These are phyloP conservation scores for Avicennia marina DNA, from an alignment of 257 asterid species.

Conservation along the genomic window DNA sequence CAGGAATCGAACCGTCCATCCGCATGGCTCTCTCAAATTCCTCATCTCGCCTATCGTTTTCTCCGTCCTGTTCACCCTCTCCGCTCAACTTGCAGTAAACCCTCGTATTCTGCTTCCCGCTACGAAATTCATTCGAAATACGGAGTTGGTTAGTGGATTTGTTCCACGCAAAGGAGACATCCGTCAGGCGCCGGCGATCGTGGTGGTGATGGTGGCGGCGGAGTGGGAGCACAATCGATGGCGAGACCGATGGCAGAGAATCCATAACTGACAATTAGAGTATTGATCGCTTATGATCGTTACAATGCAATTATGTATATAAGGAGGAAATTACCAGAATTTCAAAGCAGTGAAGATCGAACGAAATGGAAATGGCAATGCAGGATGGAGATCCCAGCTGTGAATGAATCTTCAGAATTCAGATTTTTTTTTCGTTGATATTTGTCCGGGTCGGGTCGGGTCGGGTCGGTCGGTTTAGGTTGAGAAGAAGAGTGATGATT, in stretches of 20 bases:
- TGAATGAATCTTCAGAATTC: no score
- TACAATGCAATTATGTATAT: no score
- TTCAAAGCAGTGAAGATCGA: no score
- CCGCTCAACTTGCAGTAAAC: conserved; percentile 31
- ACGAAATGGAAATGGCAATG: no score
- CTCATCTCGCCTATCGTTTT: conserved; percentile 45
- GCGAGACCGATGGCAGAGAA: conserved; percentile 55
- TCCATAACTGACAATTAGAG: no score
- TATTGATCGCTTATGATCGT: no score
- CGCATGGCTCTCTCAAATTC: conserved; percentile 79
- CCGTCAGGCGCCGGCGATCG: conserved; percentile 38
- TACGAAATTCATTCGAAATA: conserved; percentile 15
- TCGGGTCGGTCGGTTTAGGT: no score
- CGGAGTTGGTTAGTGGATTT: conserved; percentile 18
- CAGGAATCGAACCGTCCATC: conserved; percentile 88
- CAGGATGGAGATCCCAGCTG: no score
- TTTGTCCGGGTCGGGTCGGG: no score
- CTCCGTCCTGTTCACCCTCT: conserved; percentile 33
- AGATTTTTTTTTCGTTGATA: no score
- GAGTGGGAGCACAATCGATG: conserved; percentile 50
- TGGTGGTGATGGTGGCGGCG: conserved; percentile 38
- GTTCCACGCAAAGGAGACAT: conserved; percentile 14
- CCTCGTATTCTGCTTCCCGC: conserved; percentile 14
- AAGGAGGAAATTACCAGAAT: no score
- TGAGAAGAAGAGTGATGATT: no score